Evolutionary conservation across 306 rosid genomes (phyloP), one percentile per base, ranked within the genome.

Genomic region (Comarum palustre): DNA sequence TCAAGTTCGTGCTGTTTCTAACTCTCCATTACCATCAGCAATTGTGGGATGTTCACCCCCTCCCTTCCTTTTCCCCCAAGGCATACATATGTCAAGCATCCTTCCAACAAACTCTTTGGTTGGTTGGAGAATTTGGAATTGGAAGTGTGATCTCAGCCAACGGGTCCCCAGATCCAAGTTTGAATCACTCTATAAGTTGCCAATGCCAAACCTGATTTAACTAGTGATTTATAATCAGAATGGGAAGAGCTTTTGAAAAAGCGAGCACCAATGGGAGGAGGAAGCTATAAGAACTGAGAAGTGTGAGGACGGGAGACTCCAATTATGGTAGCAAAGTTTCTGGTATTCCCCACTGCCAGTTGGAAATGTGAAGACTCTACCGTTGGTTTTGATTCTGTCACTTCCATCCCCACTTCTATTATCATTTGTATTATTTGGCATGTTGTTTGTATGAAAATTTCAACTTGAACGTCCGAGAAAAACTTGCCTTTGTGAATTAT

Each of bases 91-190:
- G 20, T 51, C 16, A 36, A 34, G 41, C 76, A 39, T 67, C 79
- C 20, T 29, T 65, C 57, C 77, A 47, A 15, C 10, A 71, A 67
- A n/a, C 57, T 62, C 69, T 71, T 34, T 71, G 68, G 15, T 34
- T 31, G 66, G 59, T 75, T 71, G 10, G 73, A 58, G 59, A 25
- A 22, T 61, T 22, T 42, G 72, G 69, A 74, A 16, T 22, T 42
- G 72, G 69, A 74, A 16, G 55, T 69, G 34, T 81, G 88, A 84
- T 81, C 65, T 81, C 84, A 84, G 75, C 81, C 31, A 59, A 6
- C 59, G 82, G 88, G 78, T 68, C 84, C 86, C 66, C 75, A 27
- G 67, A 72, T 80, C 86, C 67, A 79, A 68, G 75, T 67, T 72
- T 68, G 41, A 24, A 31, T 50, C 46, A 42, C 77, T 78, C 48